A percentile compares a stretch with the other conserved stretches of the same genome.
Conservation (phyloP, 345 rosid species). For the Bruguiera parviflora region DNA sequence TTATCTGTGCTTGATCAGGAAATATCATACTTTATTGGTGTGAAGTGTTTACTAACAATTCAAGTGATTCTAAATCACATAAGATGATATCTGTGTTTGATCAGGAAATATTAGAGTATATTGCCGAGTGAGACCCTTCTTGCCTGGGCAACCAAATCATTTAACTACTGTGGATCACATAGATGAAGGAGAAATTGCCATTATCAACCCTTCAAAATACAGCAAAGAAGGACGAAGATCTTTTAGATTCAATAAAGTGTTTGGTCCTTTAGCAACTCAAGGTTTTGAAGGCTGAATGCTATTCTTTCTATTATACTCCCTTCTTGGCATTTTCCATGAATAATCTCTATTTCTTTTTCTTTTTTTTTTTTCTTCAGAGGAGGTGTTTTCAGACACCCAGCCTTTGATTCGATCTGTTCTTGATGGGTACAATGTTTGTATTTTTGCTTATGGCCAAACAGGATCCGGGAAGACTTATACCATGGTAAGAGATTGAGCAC, state of each 20-base stretch:
- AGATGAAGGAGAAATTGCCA: conserved; percentile 26
- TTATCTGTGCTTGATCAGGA: too few species aligned
- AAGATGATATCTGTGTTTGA: neutral
- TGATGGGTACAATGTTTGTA: conserved; percentile 35
- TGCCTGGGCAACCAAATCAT: conserved; percentile 28
- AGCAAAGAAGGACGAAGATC: conserved; percentile 32
- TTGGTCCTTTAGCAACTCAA: conserved; percentile 32
- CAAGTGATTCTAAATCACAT: too few species aligned
- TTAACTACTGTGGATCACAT: conserved; percentile 26
- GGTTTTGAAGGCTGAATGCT: conserved; percentile 12
- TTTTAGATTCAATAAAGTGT: conserved; percentile 28
- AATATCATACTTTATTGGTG: too few species aligned
- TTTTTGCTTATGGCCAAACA: conserved; percentile 37
- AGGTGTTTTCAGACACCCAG: conserved; percentile 32
- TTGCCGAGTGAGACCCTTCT: conserved; percentile 35
- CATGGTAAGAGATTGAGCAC: conserved; percentile 23
- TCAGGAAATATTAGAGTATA: conserved; percentile 35
- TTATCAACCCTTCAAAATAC: conserved; percentile 29
- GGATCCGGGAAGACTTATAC: conserved; percentile 36
- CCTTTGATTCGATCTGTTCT: conserved; percentile 38
- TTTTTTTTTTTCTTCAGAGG: conserved; percentile 18
- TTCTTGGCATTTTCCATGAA: neutral
- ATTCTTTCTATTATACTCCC: neutral
- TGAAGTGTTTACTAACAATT: neutral
- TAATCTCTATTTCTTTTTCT: neutral